Conservation (phyloP, 2,329 filamentous ascomycete genomes). For the Phialophora macrospora region DNA sequence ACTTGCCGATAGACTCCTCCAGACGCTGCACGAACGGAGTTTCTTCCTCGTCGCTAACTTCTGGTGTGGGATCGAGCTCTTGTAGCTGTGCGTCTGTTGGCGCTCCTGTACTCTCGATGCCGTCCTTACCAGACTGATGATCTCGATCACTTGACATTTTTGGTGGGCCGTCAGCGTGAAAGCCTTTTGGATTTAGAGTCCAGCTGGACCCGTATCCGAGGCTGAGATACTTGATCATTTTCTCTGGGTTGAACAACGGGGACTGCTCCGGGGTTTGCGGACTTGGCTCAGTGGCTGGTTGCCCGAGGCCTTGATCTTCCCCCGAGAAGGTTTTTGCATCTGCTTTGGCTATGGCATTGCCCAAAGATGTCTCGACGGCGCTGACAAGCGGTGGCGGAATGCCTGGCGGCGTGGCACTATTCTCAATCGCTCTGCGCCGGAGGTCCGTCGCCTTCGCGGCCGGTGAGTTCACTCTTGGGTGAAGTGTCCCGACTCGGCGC, state of each 20-base stretch:
- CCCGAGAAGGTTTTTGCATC: conserved; percentile 3
- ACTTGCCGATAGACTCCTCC: conserved; percentile 44
- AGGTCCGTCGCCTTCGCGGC: conserved; percentile 22
- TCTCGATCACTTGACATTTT: conserved; percentile 1
- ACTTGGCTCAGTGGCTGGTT: conserved; percentile 2
- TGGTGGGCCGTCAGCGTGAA: conserved; percentile 16
- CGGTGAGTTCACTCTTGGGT: conserved; percentile 21
- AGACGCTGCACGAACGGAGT: conserved; percentile 35
- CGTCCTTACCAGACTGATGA: neutral
- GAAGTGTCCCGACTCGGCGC: conserved; percentile 8
- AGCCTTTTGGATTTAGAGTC: conserved; percentile 47
- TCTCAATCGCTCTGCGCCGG: conserved; percentile 35
- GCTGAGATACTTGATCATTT: conserved; percentile 56
- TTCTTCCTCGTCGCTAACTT: conserved; percentile 38
- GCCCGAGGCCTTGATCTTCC: conserved; percentile 29
- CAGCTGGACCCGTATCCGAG: conserved; percentile 57
- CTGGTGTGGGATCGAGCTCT: conserved; percentile 36
- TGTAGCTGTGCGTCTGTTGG: conserved; percentile 23
- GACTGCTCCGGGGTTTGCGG: conserved; percentile 38
- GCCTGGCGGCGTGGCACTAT: conserved; percentile 43
- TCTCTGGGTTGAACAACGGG: conserved; percentile 48
- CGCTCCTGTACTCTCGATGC: conserved; percentile 2
- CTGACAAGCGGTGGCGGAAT: conserved; percentile 53
- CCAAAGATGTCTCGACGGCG: conserved; percentile 37
- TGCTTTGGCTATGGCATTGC: conserved; percentile 34